Evolutionary conservation across 257 asterid species (phyloP).

Genomic region (Capsicum rhomboideum): DNA sequence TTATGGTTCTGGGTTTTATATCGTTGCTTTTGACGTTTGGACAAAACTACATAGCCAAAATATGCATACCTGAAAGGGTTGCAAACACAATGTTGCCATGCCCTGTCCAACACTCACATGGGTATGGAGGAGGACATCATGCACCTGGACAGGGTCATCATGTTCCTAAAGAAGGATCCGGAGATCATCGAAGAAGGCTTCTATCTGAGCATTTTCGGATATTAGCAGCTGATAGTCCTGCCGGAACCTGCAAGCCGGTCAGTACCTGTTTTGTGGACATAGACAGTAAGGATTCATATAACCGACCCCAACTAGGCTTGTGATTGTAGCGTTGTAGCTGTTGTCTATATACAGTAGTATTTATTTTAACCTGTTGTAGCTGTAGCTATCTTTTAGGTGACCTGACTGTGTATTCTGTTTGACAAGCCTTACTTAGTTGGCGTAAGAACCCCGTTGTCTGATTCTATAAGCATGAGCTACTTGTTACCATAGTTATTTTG

Average conservation of each 20-base stretch:
- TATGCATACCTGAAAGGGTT: constrained; percentile 51
- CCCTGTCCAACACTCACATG: neutral
- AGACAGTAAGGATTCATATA: neutral
- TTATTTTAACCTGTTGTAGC: neutral
- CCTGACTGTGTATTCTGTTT: neutral
- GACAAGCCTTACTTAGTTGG: neutral
- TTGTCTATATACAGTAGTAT: neutral
- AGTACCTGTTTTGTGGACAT: constrained; percentile 1
- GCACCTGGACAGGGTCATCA: neutral
- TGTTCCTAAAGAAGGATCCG: neutral
- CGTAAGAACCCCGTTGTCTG: neutral
- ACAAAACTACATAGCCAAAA: constrained; percentile 62
- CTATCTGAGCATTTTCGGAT: constrained; percentile 39
- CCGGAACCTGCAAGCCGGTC: constrained; percentile 34
- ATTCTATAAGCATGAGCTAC: neutral
- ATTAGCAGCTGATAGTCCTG: constrained; percentile 36
- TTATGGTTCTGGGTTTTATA: constrained; percentile 94
- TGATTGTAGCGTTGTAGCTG: neutral
- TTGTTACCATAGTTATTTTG: neutral
- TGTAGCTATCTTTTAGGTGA: neutral
- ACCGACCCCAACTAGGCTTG: neutral
- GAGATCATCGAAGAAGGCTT: constrained; percentile 49
- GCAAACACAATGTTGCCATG: constrained; percentile 83
- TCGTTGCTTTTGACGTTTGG: constrained; percentile 81
- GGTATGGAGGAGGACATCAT: neutral